phyloP scores from a whole-genome alignment of 2,329 filamentous ascomycete genomes.

The Hymenoscyphus scutula region DNA sequence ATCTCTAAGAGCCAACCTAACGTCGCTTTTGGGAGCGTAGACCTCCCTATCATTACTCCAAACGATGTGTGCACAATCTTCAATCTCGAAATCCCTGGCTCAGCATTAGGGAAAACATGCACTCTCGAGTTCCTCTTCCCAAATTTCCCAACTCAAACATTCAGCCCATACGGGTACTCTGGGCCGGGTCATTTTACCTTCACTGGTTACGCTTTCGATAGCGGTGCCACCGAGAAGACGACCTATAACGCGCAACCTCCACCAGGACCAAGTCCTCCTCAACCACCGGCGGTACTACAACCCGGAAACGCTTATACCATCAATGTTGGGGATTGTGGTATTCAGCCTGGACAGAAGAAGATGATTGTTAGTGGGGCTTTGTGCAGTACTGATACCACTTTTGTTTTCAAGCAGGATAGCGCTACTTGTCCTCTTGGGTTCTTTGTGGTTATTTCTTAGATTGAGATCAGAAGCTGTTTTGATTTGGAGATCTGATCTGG shows the following conservation, averaged over 20 bases:
- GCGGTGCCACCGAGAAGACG: slow-evolving; percentile 18
- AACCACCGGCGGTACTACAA: slow-evolving; percentile 15
- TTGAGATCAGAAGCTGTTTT: background rate
- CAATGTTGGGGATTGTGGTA: slow-evolving; percentile 12
- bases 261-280: slow-evolving; percentile 20
- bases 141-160: slow-evolving; percentile 4
- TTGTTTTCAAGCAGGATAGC: slow-evolving; percentile 15
- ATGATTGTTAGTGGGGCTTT: slow-evolving; percentile 21
- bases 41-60: slow-evolving; percentile 16
- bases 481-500: too few species aligned
- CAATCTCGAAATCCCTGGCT: slow-evolving; percentile 20
- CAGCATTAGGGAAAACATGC: slow-evolving; percentile 18
- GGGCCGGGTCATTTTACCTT: slow-evolving; percentile 23
- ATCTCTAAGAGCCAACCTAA: slow-evolving; percentile 12
- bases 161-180: slow-evolving; percentile 5
- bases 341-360: slow-evolving; percentile 3
- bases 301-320: slow-evolving; percentile 22
- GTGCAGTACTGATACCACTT: slow-evolving; percentile 19
- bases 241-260: slow-evolving; percentile 22
- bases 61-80: slow-evolving; percentile 25
- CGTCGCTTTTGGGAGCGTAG: slow-evolving; percentile 15
- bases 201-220: slow-evolving; percentile 21
- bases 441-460: slow-evolving; percentile 40
- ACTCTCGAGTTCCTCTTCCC: slow-evolving; percentile 24
- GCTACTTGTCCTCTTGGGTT: slow-evolving; percentile 21